A percentile compares a stretch with the other conserved stretches of the same genome.
These are phyloP conservation scores for Penicilliopsis zonata DNA, from an alignment of 495 filamentous ascomycete species.

Conservation along the genomic window DNA sequence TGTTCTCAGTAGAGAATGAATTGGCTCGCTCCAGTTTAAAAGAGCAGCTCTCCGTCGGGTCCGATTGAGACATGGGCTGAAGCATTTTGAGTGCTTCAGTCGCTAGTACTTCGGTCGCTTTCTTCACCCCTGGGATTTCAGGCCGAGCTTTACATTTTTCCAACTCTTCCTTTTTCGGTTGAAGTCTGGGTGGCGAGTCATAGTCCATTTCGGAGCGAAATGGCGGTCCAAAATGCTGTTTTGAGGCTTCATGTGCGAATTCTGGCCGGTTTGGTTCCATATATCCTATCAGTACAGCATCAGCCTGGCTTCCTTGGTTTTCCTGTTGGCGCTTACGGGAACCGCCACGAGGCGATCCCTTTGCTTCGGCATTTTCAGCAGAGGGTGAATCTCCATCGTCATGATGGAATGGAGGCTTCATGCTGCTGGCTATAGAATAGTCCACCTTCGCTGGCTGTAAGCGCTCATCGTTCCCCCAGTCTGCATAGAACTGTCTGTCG, in stretches of 20 bases:
- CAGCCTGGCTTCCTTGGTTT: slow-evolving; percentile 23
- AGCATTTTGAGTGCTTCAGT: not conserved
- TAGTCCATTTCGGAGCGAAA: slow-evolving; percentile 6
- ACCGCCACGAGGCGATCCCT: slow-evolving; percentile 15
- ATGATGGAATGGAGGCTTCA: slow-evolving; percentile 19
- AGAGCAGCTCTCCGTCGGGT: not conserved
- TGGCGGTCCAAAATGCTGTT: too few species aligned
- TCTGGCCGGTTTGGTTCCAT: slow-evolving; percentile 35
- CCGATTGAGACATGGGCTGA: not conserved
- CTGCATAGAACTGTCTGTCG: slow-evolving; percentile 30
- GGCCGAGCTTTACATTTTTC: not conserved
- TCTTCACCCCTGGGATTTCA: not conserved
- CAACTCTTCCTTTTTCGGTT: not conserved
- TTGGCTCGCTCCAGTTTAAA: not conserved
- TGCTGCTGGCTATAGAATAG: slow-evolving; percentile 15
- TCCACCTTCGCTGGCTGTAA: slow-evolving; percentile 12
- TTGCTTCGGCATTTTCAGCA: slow-evolving; percentile 8
- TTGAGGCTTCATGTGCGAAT: slow-evolving; percentile 20
- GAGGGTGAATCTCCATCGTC: slow-evolving; percentile 2
- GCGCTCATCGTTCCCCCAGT: slow-evolving; percentile 24
- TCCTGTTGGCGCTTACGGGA: slow-evolving; percentile 27
- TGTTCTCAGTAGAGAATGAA: too few species aligned
- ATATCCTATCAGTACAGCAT: slow-evolving; percentile 36
- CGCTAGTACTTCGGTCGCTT: not conserved
- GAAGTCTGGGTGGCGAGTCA: slow-evolving; percentile 4